Percentiles rank a stretch among this genome's conserved stretches.
These are phyloP conservation scores for Asterophora parasitica DNA, from an alignment of 768 basidiomycete species.

Conservation along the genomic window DNA sequence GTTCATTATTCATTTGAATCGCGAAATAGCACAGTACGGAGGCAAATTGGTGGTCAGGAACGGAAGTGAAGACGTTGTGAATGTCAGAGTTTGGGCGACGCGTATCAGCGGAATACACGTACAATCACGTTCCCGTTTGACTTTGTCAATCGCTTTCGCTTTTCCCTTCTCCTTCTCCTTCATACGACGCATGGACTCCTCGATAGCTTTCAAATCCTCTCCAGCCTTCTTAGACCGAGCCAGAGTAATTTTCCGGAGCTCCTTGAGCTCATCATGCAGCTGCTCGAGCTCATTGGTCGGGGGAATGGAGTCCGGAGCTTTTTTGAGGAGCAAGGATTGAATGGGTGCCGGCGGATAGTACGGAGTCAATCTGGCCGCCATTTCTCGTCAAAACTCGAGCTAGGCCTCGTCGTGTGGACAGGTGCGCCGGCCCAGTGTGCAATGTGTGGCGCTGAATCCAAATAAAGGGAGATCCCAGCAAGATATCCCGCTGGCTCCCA, in stretches of 20 bases:
- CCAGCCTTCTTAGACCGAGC: slow-evolving; percentile 71
- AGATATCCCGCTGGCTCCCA: slow-evolving; percentile 9
- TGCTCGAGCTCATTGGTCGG: slow-evolving; percentile 66
- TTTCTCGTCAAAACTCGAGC: slow-evolving; percentile 25
- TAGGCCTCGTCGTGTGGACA: slow-evolving; percentile 6
- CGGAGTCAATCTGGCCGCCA: slow-evolving; percentile 57
- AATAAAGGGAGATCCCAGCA: slow-evolving; percentile 10
- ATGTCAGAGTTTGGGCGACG: slow-evolving; percentile 19
- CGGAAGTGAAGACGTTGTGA: slow-evolving; percentile 14
- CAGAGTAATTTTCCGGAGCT: slow-evolving; percentile 47
- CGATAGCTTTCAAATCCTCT: slow-evolving; percentile 68
- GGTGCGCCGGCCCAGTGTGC: slow-evolving; percentile 7
- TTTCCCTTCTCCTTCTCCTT: slow-evolving; percentile 77
- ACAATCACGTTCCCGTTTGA: slow-evolving; percentile 75
- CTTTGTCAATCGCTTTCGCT: slow-evolving; percentile 62
- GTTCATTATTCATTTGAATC: neutral
- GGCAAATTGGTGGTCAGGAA: slow-evolving; percentile 6
- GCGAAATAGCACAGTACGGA: slow-evolving; percentile 3
- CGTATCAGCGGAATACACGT: slow-evolving; percentile 34
- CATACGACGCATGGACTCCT: slow-evolving; percentile 71
- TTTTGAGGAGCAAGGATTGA: slow-evolving; percentile 60
- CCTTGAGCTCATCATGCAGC: slow-evolving; percentile 57
- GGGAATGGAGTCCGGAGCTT: slow-evolving; percentile 61
- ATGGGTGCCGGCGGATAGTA: slow-evolving; percentile 46
- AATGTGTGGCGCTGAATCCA: slow-evolving; percentile 13